Evolutionary conservation across 345 rosid genomes (phyloP).

Genomic region (Passiflora organensis): DNA sequence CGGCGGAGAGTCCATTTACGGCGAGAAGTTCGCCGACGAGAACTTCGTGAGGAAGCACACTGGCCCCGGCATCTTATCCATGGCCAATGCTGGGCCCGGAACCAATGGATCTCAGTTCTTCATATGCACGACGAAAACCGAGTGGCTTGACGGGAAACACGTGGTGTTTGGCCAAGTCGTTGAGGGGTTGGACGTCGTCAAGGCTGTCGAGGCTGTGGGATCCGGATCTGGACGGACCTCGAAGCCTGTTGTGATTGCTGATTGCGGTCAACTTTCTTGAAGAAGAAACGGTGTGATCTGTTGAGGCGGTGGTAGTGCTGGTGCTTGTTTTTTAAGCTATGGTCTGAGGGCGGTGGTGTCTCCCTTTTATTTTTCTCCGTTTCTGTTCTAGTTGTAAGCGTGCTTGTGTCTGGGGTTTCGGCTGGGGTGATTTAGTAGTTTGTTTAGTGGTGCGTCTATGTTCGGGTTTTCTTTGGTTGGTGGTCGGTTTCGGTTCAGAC

Average conservation of each 20-base stretch:
- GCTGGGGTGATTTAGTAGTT: too few species aligned
- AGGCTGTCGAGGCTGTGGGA: slow-evolving; percentile 20
- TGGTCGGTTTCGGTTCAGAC: too few species aligned
- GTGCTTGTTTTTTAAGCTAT: too few species aligned
- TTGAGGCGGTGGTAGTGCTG: too few species aligned
- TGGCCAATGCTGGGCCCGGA: slow-evolving; percentile 28
- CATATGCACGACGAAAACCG: slow-evolving; percentile 19
- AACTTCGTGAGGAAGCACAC: slow-evolving; percentile 28
- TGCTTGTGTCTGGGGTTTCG: too few species aligned
- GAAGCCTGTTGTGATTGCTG: slow-evolving; percentile 9
- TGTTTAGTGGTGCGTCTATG: too few species aligned
- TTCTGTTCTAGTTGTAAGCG: too few species aligned
- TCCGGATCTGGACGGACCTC: slow-evolving; percentile 13
- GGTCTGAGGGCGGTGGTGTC: too few species aligned
- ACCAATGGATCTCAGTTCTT: slow-evolving; percentile 34
- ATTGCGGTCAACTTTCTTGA: slow-evolving; percentile 19
- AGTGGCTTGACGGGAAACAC: slow-evolving; percentile 28
- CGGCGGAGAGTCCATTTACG: slow-evolving; percentile 31
- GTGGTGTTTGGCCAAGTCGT: slow-evolving; percentile 22
- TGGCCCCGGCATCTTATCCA: slow-evolving; percentile 24
- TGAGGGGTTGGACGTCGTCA: slow-evolving; percentile 21
- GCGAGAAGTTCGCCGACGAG: slow-evolving; percentile 27
- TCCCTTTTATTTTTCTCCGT: too few species aligned
- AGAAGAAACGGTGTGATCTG: too few species aligned
- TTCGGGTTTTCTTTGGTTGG: too few species aligned